Conservation (phyloP, 2,329 filamentous ascomycete species). For the Calonectria naviculata region DNA sequence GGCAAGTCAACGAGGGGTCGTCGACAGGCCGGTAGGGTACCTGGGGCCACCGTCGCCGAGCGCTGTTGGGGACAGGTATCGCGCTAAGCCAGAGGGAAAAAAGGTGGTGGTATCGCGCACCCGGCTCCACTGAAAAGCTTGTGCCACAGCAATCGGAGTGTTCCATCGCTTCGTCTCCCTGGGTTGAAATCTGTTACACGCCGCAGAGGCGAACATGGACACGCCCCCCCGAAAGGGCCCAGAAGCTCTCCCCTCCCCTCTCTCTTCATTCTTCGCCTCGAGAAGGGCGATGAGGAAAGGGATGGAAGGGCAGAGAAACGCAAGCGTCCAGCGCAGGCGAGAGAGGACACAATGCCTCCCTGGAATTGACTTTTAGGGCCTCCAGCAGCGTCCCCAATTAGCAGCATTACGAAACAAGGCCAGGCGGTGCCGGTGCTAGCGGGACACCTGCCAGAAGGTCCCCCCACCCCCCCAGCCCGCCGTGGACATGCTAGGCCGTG, state of each 20-base stretch:
- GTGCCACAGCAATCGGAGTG: slow-evolving; percentile 16
- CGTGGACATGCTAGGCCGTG: neutral
- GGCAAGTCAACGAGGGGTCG: slow-evolving; percentile 1
- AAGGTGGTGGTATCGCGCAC: slow-evolving; percentile 11
- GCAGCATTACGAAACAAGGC: neutral
- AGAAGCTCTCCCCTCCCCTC: neutral
- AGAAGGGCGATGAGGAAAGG: neutral
- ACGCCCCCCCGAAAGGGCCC: neutral
- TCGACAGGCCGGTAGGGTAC: neutral
- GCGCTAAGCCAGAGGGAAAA: slow-evolving; percentile 11
- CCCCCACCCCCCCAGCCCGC: neutral
- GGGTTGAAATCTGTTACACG: neutral
- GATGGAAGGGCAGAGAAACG: neutral
- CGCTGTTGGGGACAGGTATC: neutral
- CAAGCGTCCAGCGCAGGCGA: neutral
- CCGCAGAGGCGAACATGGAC: neutral
- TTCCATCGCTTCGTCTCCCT: slow-evolving; percentile 15
- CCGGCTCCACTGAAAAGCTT: slow-evolving; percentile 17
- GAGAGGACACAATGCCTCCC: neutral
- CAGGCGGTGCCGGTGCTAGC: neutral
- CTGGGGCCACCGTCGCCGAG: neutral
- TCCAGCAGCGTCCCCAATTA: neutral
- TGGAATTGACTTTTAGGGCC: slow-evolving; percentile 1
- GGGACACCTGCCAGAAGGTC: neutral
- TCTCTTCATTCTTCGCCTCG: neutral